Conservation (phyloP, 2,329 filamentous ascomycete species). For the Colletotrichum navitas region DNA sequence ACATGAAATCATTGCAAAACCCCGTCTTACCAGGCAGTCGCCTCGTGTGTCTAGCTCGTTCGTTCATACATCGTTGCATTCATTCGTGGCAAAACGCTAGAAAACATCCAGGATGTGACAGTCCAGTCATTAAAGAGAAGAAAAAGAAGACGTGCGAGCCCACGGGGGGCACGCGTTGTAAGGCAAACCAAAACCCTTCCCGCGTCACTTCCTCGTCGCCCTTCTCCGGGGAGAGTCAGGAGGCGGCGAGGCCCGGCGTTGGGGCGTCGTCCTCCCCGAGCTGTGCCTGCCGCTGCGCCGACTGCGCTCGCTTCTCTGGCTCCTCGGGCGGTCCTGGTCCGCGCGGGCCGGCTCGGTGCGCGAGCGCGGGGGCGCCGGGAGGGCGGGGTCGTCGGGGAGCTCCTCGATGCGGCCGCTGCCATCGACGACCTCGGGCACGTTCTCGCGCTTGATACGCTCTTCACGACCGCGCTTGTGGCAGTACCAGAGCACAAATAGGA, state of each 20-base stretch:
- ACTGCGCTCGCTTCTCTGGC: constrained; percentile 42
- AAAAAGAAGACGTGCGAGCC: background rate
- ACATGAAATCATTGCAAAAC: constrained; percentile 6
- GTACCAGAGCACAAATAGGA: constrained; percentile 97
- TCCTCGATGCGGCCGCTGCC: constrained; percentile 61
- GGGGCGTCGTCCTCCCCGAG: constrained; percentile 33
- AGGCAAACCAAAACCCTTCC: background rate
- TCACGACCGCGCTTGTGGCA: constrained; percentile 96
- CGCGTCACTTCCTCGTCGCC: constrained; percentile 27
- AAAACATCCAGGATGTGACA: background rate
- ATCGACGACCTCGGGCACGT: constrained; percentile 52
- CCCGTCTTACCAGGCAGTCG: constrained; percentile 2
- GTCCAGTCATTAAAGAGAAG: constrained; percentile 8
- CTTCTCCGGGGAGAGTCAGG: constrained; percentile 26
- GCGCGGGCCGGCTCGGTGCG: constrained; percentile 32
- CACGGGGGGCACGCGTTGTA: background rate
- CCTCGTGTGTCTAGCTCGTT: background rate
- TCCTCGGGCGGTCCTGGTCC: constrained; percentile 26
- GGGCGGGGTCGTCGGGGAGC: constrained; percentile 61
- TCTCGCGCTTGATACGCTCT: constrained; percentile 77
- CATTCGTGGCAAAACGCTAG: constrained; percentile 9
- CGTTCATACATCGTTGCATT: constrained; percentile 19
- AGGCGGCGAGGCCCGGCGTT: constrained; percentile 17
- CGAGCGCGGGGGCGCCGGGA: constrained; percentile 51
- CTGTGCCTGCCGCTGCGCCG: constrained; percentile 37